Conservation (phyloP, 768 basidiomycete species). For the Tylopilus sp. region DNA sequence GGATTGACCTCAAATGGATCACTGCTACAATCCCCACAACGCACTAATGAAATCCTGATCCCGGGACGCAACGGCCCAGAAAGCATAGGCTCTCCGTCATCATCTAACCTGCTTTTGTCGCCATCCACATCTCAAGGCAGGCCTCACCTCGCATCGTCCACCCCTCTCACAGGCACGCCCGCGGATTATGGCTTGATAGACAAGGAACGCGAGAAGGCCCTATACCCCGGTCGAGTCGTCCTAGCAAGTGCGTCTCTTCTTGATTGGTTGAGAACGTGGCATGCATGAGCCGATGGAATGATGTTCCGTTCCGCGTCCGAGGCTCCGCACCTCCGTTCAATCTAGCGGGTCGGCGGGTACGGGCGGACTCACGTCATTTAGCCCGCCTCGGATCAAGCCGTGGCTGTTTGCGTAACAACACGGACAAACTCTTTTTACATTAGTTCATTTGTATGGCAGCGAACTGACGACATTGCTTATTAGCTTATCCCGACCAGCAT, state of each 20-base stretch:
- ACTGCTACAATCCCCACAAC: conserved; percentile 17
- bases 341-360: background rate
- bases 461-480: conserved; percentile 8
- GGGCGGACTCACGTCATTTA: conserved; percentile 1
- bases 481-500: conserved; percentile 89
- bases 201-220: conserved; percentile 64
- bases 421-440: conserved; percentile 6
- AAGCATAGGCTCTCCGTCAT: conserved; percentile 19
- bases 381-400: conserved; percentile 8
- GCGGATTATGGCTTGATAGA: conserved; percentile 35
- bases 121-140: conserved; percentile 27
- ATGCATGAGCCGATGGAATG: background rate
- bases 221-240: conserved; percentile 82
- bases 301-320: conserved; percentile 2
- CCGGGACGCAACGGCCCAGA: conserved; percentile 19
- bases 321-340: background rate
- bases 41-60: conserved; percentile 26
- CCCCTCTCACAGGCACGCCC: conserved; percentile 17
- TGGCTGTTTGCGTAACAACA: conserved; percentile 4
- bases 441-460: conserved; percentile 1
- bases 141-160: conserved; percentile 27
- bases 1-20: conserved; percentile 32
- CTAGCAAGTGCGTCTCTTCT: conserved; percentile 64
- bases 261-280: background rate
- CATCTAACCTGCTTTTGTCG: conserved; percentile 27